Evolutionary conservation across 2,329 filamentous ascomycete genomes (phyloP).

Genomic region (Pseudopyrenochaeta lycopersici): DNA sequence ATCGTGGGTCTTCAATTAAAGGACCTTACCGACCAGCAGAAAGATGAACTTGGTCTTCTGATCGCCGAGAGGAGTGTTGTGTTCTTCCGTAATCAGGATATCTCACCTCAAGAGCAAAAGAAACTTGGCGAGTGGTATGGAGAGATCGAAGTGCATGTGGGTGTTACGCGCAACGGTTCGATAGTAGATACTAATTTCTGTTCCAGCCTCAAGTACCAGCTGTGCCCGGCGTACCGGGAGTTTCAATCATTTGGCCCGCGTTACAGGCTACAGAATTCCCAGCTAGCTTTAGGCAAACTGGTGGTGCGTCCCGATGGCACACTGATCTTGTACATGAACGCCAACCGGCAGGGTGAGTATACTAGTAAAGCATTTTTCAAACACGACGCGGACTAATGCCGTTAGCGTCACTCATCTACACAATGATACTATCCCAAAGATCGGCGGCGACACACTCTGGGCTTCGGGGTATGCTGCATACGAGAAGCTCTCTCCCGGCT

Average conservation of each 20-base stretch:
- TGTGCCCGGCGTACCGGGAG: slow-evolving; percentile 72
- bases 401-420: slow-evolving; percentile 70
- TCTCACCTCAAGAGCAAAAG: slow-evolving; percentile 42
- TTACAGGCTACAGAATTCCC: slow-evolving; percentile 68
- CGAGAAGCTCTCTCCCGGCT: slow-evolving; percentile 75
- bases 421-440: slow-evolving; percentile 71
- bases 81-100: slow-evolving; percentile 61
- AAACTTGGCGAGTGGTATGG: slow-evolving; percentile 46
- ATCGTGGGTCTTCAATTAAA: slow-evolving; percentile 57
- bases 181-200: not conserved
- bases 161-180: slow-evolving; percentile 24
- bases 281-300: slow-evolving; percentile 71
- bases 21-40: slow-evolving; percentile 56
- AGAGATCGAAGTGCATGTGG: slow-evolving; percentile 73
- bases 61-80: slow-evolving; percentile 56
- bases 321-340: slow-evolving; percentile 75
- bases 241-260: slow-evolving; percentile 74
- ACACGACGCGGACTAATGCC: slow-evolving; percentile 1
- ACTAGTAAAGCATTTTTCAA: not conserved
- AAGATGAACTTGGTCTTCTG: slow-evolving; percentile 59
- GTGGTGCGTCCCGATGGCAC: slow-evolving; percentile 75
- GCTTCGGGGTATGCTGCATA: slow-evolving; percentile 74
- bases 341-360: slow-evolving; percentile 67
- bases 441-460: slow-evolving; percentile 78
- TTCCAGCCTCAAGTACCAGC: slow-evolving; percentile 73